A percentile compares a stretch with the other conserved stretches of the same genome.
phyloP scores from a whole-genome alignment of 106 monocot genomes.

The Dendrobium nobile region DNA sequence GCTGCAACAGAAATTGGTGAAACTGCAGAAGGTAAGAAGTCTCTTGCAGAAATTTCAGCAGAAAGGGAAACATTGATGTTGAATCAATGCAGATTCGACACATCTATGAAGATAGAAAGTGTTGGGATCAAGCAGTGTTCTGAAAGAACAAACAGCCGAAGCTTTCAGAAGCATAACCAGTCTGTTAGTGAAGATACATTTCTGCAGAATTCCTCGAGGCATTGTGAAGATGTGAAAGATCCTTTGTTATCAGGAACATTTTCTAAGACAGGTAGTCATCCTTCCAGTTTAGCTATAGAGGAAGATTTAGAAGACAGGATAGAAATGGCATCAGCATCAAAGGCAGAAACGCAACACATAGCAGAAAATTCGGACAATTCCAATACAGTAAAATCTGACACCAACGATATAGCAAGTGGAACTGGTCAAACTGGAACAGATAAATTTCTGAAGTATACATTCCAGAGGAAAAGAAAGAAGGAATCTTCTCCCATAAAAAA shows the following conservation, averaged over 20 bases:
- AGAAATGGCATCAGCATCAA: not conserved
- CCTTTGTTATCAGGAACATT: not conserved
- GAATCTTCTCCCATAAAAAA: constrained; percentile 14
- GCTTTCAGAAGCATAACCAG: not conserved
- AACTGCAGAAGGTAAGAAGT: constrained; percentile 1
- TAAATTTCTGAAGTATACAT: constrained; percentile 25
- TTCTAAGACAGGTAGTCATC: not conserved
- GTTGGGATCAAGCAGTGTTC: constrained; percentile 1
- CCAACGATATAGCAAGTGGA: constrained; percentile 3
- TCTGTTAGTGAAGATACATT: not conserved
- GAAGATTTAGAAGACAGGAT: not conserved
- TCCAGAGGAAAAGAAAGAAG: constrained; percentile 27
- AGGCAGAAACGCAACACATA: not conserved
- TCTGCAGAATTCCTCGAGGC: not conserved
- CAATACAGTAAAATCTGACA: not conserved
- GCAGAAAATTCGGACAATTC: not conserved
- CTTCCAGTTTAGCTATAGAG: not conserved
- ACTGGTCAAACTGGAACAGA: constrained; percentile 15
- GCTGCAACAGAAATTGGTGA: not conserved
- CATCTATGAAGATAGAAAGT: not conserved
- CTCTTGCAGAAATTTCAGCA: not conserved
- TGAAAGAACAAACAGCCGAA: constrained; percentile 2
- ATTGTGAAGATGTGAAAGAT: not conserved
- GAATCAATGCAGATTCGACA: not conserved
- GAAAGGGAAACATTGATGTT: not conserved